phyloP scores from a whole-genome alignment of 805 yeast species.

The Brettanomyces naardenensis region DNA sequence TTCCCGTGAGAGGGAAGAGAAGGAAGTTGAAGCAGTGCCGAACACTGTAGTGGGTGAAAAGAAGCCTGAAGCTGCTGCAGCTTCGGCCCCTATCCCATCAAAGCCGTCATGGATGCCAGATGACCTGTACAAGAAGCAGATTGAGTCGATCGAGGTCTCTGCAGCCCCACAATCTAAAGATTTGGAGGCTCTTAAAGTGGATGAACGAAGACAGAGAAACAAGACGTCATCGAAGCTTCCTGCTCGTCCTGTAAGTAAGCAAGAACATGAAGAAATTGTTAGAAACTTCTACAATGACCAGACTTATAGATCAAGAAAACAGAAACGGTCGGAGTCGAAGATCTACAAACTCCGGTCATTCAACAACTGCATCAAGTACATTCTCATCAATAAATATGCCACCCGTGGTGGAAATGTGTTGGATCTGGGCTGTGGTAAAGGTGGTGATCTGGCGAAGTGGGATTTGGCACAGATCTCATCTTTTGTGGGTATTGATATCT shows the following conservation, averaged over 20 bases:
- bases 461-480: conserved; percentile 64
- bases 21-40: background rate
- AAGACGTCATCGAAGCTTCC: background rate
- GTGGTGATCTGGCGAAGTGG: conserved; percentile 94
- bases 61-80: background rate
- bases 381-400: conserved; percentile 66
- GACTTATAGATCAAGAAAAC: conserved; percentile 56
- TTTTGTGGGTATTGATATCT: conserved; percentile 85
- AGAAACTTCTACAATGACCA: conserved; percentile 81
- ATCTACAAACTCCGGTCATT: conserved; percentile 81
- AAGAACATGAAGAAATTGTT: conserved; percentile 49
- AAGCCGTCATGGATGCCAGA: conserved; percentile 30
- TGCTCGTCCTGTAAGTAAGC: conserved; percentile 5
- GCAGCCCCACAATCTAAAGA: background rate
- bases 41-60: too few relatives aligned
- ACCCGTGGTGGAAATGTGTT: conserved; percentile 49
- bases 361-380: conserved; percentile 87
- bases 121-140: conserved; percentile 17
- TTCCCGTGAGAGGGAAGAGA: background rate
- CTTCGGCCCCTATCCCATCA: background rate
- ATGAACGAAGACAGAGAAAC: too few relatives aligned
- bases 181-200: background rate
- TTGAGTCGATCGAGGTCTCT: conserved; percentile 10
- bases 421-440: conserved; percentile 96
- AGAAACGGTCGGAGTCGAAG: conserved; percentile 65